Conservation (phyloP, 768 basidiomycete species). For the Epithele typhae region DNA sequence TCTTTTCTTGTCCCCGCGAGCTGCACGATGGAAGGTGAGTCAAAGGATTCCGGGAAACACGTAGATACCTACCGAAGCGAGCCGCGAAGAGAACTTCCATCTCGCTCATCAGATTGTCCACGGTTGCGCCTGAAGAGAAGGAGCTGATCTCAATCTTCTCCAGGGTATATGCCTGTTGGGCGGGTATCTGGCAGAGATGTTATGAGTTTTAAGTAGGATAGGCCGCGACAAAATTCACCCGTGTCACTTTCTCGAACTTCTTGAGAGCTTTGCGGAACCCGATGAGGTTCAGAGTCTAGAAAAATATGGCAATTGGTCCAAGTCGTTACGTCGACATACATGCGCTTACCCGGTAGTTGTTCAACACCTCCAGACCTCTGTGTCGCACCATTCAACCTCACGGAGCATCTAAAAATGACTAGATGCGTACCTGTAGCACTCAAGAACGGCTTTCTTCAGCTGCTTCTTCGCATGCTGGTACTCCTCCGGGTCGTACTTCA, state of each 20-base stretch:
- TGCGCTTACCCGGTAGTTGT: slow-evolving; percentile 76
- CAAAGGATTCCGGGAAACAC: too few relatives aligned
- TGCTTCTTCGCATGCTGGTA: slow-evolving; percentile 83
- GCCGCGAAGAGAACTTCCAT: slow-evolving; percentile 75
- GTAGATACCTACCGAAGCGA: slow-evolving; percentile 60
- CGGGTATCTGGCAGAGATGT: slow-evolving; percentile 46
- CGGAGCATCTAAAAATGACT: background rate
- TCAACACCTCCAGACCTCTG: slow-evolving; percentile 78
- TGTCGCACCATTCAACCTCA: background rate
- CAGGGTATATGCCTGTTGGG: slow-evolving; percentile 72
- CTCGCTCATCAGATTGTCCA: slow-evolving; percentile 66
- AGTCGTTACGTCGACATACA: background rate
- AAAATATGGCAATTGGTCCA: background rate
- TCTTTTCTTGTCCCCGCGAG: slow-evolving; percentile 71
- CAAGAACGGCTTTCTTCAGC: slow-evolving; percentile 77
- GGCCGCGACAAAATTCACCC: slow-evolving; percentile 33
- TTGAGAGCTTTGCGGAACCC: slow-evolving; percentile 86
- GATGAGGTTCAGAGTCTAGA: slow-evolving; percentile 50
- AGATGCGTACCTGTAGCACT: slow-evolving; percentile 67
- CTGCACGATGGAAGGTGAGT: slow-evolving; percentile 33
- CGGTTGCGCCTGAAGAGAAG: slow-evolving; percentile 57
- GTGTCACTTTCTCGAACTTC: slow-evolving; percentile 81
- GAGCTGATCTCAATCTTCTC: slow-evolving; percentile 71
- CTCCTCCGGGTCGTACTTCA: slow-evolving; percentile 56
- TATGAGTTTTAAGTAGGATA: background rate